phyloP scores from a whole-genome alignment of 2,329 filamentous ascomycete species.

The Trichoderma pleuroti region DNA sequence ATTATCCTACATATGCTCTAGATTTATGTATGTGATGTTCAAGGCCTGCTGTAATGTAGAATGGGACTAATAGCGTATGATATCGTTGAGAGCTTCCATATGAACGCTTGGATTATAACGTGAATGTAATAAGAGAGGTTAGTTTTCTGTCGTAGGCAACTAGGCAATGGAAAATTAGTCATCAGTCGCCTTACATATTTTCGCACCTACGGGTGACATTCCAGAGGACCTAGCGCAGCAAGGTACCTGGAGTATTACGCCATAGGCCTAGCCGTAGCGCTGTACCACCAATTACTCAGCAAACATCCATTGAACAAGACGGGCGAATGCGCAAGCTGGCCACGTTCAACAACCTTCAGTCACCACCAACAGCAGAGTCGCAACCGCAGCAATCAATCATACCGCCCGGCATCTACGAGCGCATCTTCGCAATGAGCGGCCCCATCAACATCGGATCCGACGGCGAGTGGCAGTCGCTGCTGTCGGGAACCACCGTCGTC shows the following conservation, averaged over 20 bases:
- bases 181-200: neutral
- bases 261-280: neutral
- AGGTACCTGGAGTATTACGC: neutral
- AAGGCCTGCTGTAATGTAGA: neutral
- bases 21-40: neutral
- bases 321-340: constrained; percentile 5
- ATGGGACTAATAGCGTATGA: neutral
- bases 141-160: no score
- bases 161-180: neutral
- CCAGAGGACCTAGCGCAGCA: neutral
- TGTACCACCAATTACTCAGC: neutral
- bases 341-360: neutral
- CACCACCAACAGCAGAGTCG: neutral
- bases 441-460: constrained; percentile 59
- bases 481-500: constrained; percentile 73
- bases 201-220: neutral
- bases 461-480: constrained; percentile 67
- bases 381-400: neutral
- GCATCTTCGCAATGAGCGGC: constrained; percentile 40
- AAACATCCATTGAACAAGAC: neutral
- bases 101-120: no score
- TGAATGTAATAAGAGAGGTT: no score
- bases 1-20: neutral
- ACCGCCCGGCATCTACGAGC: neutral
- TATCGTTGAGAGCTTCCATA: no score